Conservation (phyloP, 495 filamentous ascomycete species). For the Xylaria longipes region DNA sequence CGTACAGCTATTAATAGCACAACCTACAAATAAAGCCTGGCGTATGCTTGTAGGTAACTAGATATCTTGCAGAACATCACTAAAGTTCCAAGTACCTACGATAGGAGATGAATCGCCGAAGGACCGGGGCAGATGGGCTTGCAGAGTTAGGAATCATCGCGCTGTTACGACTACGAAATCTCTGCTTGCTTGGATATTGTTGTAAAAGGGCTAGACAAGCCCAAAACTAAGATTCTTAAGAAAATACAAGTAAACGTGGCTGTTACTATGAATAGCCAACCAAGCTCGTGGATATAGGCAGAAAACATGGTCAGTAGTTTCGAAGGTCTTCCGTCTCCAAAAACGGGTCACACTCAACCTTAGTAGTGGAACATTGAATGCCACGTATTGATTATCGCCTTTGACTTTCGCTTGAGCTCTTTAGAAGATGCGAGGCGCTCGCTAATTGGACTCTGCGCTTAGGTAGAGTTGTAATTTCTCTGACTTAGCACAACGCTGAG, state of each 20-base stretch:
- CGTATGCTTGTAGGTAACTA: background rate
- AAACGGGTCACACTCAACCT: background rate
- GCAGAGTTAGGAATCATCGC: background rate
- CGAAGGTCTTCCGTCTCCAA: constrained; percentile 14
- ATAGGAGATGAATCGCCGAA: background rate
- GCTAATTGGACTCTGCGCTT: background rate
- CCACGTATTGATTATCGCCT: background rate
- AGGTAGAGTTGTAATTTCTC: constrained; percentile 6
- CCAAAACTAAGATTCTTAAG: background rate
- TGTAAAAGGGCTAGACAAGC: constrained; percentile 7
- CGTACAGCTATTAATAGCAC: background rate
- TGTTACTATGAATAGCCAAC: constrained; percentile 24
- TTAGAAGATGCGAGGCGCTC: background rate
- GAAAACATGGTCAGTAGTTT: background rate
- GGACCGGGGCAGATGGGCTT: background rate
- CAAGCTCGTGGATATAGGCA: constrained; percentile 6
- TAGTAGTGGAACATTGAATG: background rate
- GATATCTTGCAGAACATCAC: background rate
- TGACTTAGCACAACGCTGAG: constrained; percentile 7
- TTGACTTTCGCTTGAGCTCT: background rate
- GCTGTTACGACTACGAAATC: background rate
- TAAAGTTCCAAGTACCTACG: background rate
- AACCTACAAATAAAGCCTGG: background rate
- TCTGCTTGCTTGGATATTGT: background rate
- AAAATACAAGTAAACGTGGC: background rate